Percentiles rank a stretch among this genome's conserved stretches.
Evolutionary conservation across 2,329 filamentous ascomycete species (phyloP).

Genomic region (Talaromyces sp.): DNA sequence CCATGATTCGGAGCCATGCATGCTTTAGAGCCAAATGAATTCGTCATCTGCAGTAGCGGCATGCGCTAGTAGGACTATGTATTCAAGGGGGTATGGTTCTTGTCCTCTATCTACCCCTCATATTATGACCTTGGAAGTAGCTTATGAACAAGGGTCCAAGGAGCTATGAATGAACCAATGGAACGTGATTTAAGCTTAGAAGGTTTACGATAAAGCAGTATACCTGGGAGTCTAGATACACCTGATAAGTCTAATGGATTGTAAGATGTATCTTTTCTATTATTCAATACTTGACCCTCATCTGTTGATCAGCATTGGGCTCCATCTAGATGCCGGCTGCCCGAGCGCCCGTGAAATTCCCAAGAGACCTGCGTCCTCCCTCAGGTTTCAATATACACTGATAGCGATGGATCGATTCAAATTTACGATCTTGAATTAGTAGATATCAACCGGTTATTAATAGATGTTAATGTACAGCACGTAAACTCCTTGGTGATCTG

Average conservation of each 20-base stretch:
- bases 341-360: background rate
- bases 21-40: background rate
- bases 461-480: background rate
- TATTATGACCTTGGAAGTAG: too few species aligned
- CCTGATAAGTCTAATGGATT: background rate
- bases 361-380: background rate
- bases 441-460: background rate
- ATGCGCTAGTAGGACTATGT: background rate
- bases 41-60: constrained; percentile 9
- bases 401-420: background rate
- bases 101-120: too few species aligned
- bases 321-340: background rate
- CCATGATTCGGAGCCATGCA: constrained; percentile 5
- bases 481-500: background rate
- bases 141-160: too few species aligned
- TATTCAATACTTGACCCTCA: background rate
- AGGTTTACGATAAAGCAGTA: too few species aligned
- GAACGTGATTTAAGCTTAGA: too few species aligned
- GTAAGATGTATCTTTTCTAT: too few species aligned
- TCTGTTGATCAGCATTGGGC: background rate
- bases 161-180: too few species aligned
- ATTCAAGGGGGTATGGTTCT: background rate
- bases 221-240: too few species aligned
- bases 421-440: background rate
- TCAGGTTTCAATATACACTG: background rate